Percentiles rank a stretch among this genome's conserved stretches.
phyloP scores from a whole-genome alignment of 306 rosid species.

The Pueraria montana region DNA sequence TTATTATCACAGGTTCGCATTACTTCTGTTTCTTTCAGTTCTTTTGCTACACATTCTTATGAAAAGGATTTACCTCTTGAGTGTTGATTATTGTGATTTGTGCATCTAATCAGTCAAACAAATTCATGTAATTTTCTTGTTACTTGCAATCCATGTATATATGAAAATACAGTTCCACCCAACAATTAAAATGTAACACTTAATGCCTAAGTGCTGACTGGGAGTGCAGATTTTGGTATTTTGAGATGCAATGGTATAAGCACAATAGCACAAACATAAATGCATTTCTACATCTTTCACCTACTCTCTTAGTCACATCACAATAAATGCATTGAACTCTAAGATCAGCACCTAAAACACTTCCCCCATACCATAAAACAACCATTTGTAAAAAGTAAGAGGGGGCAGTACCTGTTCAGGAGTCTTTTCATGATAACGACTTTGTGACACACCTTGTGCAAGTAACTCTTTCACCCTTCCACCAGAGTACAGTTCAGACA shows the following conservation, averaged over 20 bases:
- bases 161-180: neutral
- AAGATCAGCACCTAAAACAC: neutral
- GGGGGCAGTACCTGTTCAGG: conserved; percentile 85
- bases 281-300: neutral
- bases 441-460: conserved; percentile 96
- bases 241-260: neutral
- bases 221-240: neutral
- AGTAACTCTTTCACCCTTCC: conserved; percentile 98
- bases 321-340: neutral
- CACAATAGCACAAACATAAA: neutral
- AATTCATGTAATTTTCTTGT: neutral
- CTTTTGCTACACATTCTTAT: neutral
- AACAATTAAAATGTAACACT: neutral
- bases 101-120: neutral
- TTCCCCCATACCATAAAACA: neutral
- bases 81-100: neutral
- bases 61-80: neutral
- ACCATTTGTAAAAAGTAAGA: neutral
- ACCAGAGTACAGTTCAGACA: conserved; percentile 95
- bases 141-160: neutral
- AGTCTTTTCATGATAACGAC: conserved; percentile 96
- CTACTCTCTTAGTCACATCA: neutral
- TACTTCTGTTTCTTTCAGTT: neutral
- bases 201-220: neutral
- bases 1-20: neutral